These are phyloP conservation scores for Gossypium davidsonii DNA, from an alignment of 441 rosid species.

Conservation along the genomic window DNA sequence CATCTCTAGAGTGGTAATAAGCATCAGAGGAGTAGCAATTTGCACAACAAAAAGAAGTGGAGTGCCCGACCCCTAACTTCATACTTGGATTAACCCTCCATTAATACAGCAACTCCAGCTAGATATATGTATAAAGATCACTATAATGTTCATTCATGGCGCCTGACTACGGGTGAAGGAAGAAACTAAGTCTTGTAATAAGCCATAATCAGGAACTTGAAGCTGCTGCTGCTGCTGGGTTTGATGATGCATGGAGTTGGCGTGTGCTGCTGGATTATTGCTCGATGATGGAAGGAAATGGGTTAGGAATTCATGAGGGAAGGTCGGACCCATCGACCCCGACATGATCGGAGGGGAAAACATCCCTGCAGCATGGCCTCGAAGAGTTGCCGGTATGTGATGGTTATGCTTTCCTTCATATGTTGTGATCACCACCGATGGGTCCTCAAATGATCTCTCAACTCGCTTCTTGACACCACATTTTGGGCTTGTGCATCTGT, in stretches of 20 bases:
- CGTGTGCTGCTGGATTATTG: not conserved
- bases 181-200: slow-evolving; percentile 42
- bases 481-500: slow-evolving; percentile 73
- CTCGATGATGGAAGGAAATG: slow-evolving; percentile 20
- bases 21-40: not conserved
- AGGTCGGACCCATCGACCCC: slow-evolving; percentile 17
- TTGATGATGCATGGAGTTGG: not conserved
- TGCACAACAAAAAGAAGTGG: not conserved
- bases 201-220: slow-evolving; percentile 35
- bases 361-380: slow-evolving; percentile 51
- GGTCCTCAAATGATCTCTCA: slow-evolving; percentile 81
- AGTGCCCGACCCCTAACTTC: not conserved
- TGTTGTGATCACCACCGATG: slow-evolving; percentile 67
- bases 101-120: not conserved
- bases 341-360: slow-evolving; percentile 34
- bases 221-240: slow-evolving; percentile 19
- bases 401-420: slow-evolving; percentile 89
- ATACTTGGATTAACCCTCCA: not conserved
- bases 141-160: slow-evolving; percentile 18
- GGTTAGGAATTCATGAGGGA: slow-evolving; percentile 19
- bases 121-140: not conserved
- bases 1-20: not conserved
- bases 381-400: slow-evolving; percentile 50
- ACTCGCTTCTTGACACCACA: slow-evolving; percentile 82
- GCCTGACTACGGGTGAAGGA: slow-evolving; percentile 22